phyloP scores from a whole-genome alignment of 805 yeast species.

The Candida germanica region DNA sequence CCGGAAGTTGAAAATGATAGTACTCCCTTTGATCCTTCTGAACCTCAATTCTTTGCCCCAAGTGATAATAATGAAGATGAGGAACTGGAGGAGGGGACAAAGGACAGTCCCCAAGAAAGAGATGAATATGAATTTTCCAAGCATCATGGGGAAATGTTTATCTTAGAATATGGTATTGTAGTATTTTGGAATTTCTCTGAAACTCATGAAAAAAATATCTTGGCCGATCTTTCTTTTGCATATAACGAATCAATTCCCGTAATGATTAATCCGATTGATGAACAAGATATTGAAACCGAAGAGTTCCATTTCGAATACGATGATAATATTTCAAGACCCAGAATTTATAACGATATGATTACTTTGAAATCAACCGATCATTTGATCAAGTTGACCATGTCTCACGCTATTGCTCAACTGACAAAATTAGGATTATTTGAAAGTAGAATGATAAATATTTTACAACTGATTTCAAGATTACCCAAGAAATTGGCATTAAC shows the following conservation, averaged over 20 bases:
- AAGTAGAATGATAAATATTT: conserved; percentile 79
- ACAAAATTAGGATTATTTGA: conserved; percentile 90
- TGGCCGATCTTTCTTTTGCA: conserved; percentile 87
- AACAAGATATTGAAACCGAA: conserved; percentile 90
- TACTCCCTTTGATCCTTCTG: conserved; percentile 82
- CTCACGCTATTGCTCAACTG: conserved; percentile 96
- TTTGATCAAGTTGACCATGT: conserved; percentile 84
- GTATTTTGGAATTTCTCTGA: conserved; percentile 97
- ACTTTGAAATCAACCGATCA: conserved; percentile 90
- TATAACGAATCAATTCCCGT: conserved; percentile 40
- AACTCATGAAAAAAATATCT: conserved; percentile 84
- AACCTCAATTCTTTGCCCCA: conserved; percentile 83
- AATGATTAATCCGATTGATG: conserved; percentile 71
- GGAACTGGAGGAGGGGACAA: conserved; percentile 2
- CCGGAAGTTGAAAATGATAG: conserved; percentile 40
- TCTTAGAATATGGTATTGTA: conserved; percentile 91
- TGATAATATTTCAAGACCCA: conserved; percentile 55
- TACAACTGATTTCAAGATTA: conserved; percentile 80
- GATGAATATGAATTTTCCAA: conserved; percentile 41
- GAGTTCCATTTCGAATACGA: conserved; percentile 78
- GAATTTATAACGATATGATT: conserved; percentile 92
- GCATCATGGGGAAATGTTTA: conserved; percentile 81
- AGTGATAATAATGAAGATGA: conserved; percentile 13
- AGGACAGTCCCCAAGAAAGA: conserved; percentile 3
- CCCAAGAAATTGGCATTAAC: conserved; percentile 90